Base-by-base conservation (phyloP, 1,139 yeast species). In the Kodamaea derodonti region DNA sequence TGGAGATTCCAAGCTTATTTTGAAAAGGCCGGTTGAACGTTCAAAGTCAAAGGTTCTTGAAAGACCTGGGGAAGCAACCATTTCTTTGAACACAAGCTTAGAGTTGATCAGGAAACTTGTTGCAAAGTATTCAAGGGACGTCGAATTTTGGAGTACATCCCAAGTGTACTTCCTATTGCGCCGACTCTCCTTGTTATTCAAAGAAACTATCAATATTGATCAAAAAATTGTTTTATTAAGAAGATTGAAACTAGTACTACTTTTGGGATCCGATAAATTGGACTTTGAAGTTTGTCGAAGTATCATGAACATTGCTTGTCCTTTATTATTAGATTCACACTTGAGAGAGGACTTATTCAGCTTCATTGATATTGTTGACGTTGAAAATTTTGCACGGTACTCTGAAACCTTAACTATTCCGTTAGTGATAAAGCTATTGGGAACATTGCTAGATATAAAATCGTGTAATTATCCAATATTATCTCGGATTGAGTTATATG, bases 101-200 rank as follows among this genome's bases (percentile, higher is more conserved):
- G 58, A 51, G 11, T 53, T 56, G 18, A 37, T 53, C 8, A 40
- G 33, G 2, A 42, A 37, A 13, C 28, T 56, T 6, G 40, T 57
- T 1, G 39, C 44, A 8, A 62, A 59, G 33, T 56, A 46, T 36
- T 28, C 31, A 2, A 24, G 34, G 1, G 27, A 32, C 1, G 34
- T 31, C 4, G 33, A 27, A 0, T 65, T 66, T 37, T 78, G 82
- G 83, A 37, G 49, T 3, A 38, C 54, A 1, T 44, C 52, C 7
- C 47, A 47, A 5, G 46, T 65, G 3, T 66, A 65, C 38, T 75
- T 75, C 45, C 32, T 75, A 4, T 29, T 61, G 1, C 54, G 71
- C 14, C 55, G 65, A 14, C 27, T 70, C 2, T 43, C 69, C 1
- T 34, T 56, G 2, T 39, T 47, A 8, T 36, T 72, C 3, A 47